Base-by-base conservation (phyloP, 73 alveolate species). In the Vitrella brassicaformis region DNA sequence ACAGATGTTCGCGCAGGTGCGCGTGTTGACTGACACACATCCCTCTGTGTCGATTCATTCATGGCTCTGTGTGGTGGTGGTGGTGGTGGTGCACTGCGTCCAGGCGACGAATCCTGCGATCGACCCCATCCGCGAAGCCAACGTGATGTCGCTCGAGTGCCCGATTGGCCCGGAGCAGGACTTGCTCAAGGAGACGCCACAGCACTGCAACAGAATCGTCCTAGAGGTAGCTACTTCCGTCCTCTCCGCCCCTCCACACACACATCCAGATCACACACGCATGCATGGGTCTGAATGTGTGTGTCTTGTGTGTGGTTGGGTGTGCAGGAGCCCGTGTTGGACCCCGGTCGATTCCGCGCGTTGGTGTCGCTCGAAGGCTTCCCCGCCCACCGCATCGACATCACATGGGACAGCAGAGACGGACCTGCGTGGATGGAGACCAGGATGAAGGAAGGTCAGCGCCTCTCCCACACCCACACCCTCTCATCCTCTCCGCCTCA, bases 81-180 rank as follows among this genome's bases (percentile, higher is more conserved):
- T 4, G 4, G 56, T 39, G 56, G 4, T 4, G 4, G 56, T 39
- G 56, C 14, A 14, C 56, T 39, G 56, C 14, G 56, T n/a, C 9
- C 69, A 56, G 67, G 82, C 82, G 65, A 75, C 82, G 30, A 75
- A 75, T 25, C 82, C 82, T 0, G 74, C 82, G 65, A 75, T 75
- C n/a, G 82, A 75, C 27, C 82, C 82, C 9, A 75, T 75, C 47
- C 82, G 82, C 19, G 82, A 75, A 70, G 75, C 75, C 22, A 74
- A 66, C 29, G 70, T 67, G 47, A 75, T 71, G 82, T 75, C 82
- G 0, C 28, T 75, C 75, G 67, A 45, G 14, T 75, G 82, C 71
- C 82, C 82, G 46, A 69, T 75, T 25, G 82, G 82, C 19, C 82
- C 82, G 4, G 82, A 75, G 70, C 47, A 66, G 39, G 32, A 73